phyloP scores from a whole-genome alignment of 192 early-diverging fungal genomes.

The Podochytrium sp. region DNA sequence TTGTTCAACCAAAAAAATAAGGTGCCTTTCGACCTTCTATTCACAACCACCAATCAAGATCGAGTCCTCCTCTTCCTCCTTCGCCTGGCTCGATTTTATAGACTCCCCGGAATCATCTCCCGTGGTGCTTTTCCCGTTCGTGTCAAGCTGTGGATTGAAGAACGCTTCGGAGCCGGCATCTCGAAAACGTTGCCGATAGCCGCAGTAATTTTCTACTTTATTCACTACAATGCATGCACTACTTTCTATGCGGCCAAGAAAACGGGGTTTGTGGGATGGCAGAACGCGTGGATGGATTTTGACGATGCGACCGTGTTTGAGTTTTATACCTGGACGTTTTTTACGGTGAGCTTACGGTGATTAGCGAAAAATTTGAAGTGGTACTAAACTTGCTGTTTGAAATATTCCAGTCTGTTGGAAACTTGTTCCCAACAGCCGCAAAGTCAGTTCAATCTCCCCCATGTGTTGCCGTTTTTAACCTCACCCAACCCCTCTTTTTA shows the following conservation, averaged over 20 bases:
- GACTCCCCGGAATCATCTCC: neutral
- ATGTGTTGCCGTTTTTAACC: no score
- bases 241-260: neutral
- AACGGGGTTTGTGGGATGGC: neutral
- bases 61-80: neutral
- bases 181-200: neutral
- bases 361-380: no score
- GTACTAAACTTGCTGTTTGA: no score
- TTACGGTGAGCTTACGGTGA: no score
- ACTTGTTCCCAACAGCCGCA: neutral
- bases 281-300: neutral
- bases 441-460: neutral
- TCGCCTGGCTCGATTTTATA: neutral
- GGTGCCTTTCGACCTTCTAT: neutral
- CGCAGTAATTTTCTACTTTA: slow-evolving; percentile 2
- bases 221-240: slow-evolving; percentile 4
- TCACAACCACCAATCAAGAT: neutral
- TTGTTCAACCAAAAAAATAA: no score
- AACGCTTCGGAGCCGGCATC: neutral
- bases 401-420: no score
- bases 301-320: neutral
- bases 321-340: neutral
- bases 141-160: neutral
- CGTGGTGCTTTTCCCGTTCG: neutral
- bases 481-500: neutral